Percentiles rank a stretch among this genome's conserved stretches.
Conservation (phyloP, 2,329 filamentous ascomycete genomes). For the Diplocarpon mali region DNA sequence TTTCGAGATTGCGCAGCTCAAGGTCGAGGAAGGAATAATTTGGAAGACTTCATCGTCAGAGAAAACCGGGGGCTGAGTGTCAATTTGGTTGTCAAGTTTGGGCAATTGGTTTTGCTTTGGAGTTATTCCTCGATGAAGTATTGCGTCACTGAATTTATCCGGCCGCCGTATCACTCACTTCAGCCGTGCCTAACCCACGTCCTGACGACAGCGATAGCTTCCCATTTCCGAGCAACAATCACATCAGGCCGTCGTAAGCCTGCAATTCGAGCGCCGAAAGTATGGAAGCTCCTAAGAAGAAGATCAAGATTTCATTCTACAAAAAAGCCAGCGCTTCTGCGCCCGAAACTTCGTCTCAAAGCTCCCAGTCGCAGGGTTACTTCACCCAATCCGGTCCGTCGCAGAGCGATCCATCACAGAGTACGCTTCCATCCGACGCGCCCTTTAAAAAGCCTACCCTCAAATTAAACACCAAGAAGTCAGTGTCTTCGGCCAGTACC, state of each 20-base stretch:
- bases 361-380: not conserved
- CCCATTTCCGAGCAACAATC: too few relatives aligned
- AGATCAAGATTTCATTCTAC: constrained; percentile 4
- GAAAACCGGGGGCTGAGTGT: not conserved
- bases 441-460: constrained; percentile 23
- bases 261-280: constrained; percentile 11
- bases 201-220: not conserved
- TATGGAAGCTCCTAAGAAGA: constrained; percentile 19
- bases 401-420: constrained; percentile 5
- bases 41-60: constrained; percentile 21
- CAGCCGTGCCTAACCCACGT: constrained; percentile 5
- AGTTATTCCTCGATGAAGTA: too few relatives aligned
- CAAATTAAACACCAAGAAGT: constrained; percentile 13
- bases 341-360: not conserved
- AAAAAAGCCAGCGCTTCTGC: not conserved
- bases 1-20: constrained; percentile 10
- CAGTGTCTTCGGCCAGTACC: constrained; percentile 3
- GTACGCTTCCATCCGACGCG: constrained; percentile 14
- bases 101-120: not conserved
- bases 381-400: not conserved
- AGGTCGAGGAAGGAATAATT: constrained; percentile 12
- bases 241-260: too few relatives aligned
- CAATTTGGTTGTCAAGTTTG: not conserved
- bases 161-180: not conserved
- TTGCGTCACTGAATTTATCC: not conserved